These are phyloP conservation scores for Chaetomium cochliodes DNA, from an alignment of 495 filamentous ascomycete genomes.

Conservation along the genomic window DNA sequence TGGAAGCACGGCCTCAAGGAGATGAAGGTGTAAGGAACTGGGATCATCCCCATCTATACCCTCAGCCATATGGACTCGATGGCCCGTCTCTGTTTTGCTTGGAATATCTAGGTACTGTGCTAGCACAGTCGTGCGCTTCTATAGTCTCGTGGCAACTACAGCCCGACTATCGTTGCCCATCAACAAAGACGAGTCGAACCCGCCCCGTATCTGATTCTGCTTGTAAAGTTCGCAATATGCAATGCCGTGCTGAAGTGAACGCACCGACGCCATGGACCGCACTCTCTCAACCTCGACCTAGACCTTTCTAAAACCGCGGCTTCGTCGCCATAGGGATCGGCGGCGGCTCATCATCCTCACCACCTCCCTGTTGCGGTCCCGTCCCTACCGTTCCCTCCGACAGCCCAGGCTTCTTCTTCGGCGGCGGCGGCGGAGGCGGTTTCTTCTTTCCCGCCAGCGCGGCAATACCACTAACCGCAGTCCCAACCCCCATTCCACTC, in stretches of 20 bases:
- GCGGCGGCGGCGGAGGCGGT: conserved; percentile 68
- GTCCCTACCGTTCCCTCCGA: conserved; percentile 4
- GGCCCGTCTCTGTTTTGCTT: not conserved
- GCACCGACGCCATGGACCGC: no score
- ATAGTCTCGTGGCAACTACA: not conserved
- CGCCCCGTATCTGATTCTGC: not conserved
- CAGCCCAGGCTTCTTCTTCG: conserved; percentile 37
- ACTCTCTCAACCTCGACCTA: not conserved
- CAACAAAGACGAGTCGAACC: not conserved
- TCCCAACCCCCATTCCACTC: not conserved
- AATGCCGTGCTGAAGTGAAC: not conserved
- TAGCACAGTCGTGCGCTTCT: not conserved
- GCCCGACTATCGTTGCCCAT: not conserved
- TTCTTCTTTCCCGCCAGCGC: conserved; percentile 51
- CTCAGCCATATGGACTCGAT: not conserved
- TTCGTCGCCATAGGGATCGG: conserved; percentile 49
- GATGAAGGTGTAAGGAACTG: conserved; percentile 77
- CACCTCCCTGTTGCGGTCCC: conserved; percentile 25
- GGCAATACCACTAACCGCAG: conserved; percentile 20
- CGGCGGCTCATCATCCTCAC: conserved; percentile 41
- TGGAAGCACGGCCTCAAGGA: conserved; percentile 94
- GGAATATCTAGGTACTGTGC: not conserved
- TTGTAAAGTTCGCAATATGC: not conserved
- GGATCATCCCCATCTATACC: conserved; percentile 2
- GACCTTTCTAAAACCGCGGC: conserved; percentile 37